These are phyloP conservation scores for Prunus armeniaca DNA, from an alignment of 306 rosid species.

Conservation along the genomic window DNA sequence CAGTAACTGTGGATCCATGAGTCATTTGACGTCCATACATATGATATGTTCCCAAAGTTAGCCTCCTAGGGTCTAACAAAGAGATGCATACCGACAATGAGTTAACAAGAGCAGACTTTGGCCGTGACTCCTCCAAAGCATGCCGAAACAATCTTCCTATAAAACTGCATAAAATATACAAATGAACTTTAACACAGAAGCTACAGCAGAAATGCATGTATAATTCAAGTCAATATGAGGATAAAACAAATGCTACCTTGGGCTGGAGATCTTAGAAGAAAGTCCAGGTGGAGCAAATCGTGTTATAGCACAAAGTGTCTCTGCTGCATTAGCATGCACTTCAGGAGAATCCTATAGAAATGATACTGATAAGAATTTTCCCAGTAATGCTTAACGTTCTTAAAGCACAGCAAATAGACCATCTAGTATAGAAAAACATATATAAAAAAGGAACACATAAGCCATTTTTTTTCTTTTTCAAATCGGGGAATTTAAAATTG, in stretches of 20 bases:
- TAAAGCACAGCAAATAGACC: not conserved
- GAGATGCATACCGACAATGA: slow-evolving; percentile 93
- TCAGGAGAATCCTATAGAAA: slow-evolving; percentile 82
- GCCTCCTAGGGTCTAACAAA: slow-evolving; percentile 88
- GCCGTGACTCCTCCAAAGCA: slow-evolving; percentile 89
- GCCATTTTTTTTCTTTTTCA: not conserved
- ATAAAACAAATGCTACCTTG: slow-evolving; percentile 49
- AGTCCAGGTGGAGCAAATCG: slow-evolving; percentile 95
- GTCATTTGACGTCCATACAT: slow-evolving; percentile 69
- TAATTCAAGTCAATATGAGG: not conserved
- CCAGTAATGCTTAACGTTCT: not conserved
- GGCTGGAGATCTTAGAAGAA: slow-evolving; percentile 74
- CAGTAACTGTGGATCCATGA: slow-evolving; percentile 55
- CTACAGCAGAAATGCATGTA: not conserved
- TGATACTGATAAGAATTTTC: slow-evolving; percentile 11
- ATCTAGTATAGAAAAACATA: not conserved
- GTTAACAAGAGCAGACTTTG: slow-evolving; percentile 88
- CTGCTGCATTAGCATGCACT: slow-evolving; percentile 95
- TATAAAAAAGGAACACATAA: not conserved
- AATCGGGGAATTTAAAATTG: not conserved
- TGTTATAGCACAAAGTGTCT: slow-evolving; percentile 91
- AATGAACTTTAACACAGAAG: slow-evolving; percentile 10
- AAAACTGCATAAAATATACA: slow-evolving; percentile 53
- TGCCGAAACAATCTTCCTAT: slow-evolving; percentile 86
- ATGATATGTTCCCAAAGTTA: slow-evolving; percentile 58